Conservation (phyloP, 371 early-diverging fungal species). For the Apophysomyces trapeziformis region DNA sequence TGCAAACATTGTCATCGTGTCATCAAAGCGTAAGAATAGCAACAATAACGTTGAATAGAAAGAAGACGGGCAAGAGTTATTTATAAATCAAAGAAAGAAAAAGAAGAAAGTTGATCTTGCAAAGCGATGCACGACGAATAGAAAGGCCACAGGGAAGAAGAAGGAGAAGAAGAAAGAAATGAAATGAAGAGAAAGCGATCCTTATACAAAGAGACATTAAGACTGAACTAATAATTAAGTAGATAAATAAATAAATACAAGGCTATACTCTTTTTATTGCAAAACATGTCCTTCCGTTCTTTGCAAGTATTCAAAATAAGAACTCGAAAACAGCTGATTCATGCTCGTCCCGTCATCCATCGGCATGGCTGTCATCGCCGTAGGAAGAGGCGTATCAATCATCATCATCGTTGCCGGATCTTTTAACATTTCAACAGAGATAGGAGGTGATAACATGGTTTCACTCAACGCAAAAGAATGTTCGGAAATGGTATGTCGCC, state of each 20-base stretch:
- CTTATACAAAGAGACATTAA: too few species aligned
- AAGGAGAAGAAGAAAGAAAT: too few species aligned
- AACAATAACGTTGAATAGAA: too few species aligned
- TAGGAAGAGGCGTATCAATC: not conserved
- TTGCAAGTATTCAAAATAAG: not conserved
- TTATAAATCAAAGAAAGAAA: too few species aligned
- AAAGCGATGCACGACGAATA: too few species aligned
- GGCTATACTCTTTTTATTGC: not conserved
- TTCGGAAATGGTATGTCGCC: not conserved
- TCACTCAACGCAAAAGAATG: not conserved
- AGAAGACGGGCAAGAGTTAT: too few species aligned
- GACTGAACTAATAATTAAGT: too few species aligned
- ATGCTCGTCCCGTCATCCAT: not conserved
- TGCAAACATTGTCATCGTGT: too few species aligned
- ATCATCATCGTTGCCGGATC: slow-evolving; percentile 2
- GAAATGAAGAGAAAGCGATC: too few species aligned
- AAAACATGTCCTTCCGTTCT: slow-evolving; percentile 1
- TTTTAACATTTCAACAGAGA: not conserved
- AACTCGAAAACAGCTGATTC: not conserved
- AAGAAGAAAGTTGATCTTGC: too few species aligned
- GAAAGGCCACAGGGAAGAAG: too few species aligned
- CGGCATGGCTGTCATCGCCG: not conserved
- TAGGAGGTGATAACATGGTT: not conserved
- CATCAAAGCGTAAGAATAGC: too few species aligned
- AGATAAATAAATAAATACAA: not conserved